Evolutionary conservation across 1,139 yeast genomes (phyloP), one percentile per base, ranked within the genome.

Genomic region (Magnusiomyces tetraspermus): DNA sequence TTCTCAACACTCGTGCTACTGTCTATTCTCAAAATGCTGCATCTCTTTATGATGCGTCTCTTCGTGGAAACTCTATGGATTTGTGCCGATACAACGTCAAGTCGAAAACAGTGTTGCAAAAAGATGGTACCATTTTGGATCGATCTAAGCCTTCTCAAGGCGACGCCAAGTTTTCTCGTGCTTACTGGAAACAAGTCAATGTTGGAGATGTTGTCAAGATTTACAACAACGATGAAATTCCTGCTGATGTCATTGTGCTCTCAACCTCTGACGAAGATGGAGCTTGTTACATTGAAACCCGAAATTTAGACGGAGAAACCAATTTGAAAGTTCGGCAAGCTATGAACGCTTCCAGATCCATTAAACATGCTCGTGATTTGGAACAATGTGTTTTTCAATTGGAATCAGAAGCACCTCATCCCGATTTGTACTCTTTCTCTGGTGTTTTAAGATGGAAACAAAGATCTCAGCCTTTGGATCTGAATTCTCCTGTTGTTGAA

Each of bases 251-350:
- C 45, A 77, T 88, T 19, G 72, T 90, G 36, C 66, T 92, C 40
- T 80, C 96, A 1, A 80, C 95, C 1, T 85, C 96, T 1, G 97
- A 90, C 66, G 67, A 76, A 0, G 97, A 92, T 64, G 96, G 96
- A 31, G 90, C 83, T 49, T 90, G 97, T 70, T 90, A 81, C 63
- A 82, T 90, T 45, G 98, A 92, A 68, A 92, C 98, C 1, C 86
- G 89, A 63, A 92, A 90, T 67, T 75, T 92, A 62, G 98, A 92
- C 69, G 98, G 98, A 67, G 98, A 92, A 70, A 87, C 97, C 1
- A 92, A 90, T 67, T 75, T 92, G 69, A 92, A 92, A 67, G 79
- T 80, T 41, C 83, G 89, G 59, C 82, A 79, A 58, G 80, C 94
- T n/a, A 69, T 90, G 51, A 77, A 79, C 55, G 79, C 86, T 58